phyloP scores from a whole-genome alignment of 2,329 filamentous ascomycete genomes.

The Apiospora malaysiana region DNA sequence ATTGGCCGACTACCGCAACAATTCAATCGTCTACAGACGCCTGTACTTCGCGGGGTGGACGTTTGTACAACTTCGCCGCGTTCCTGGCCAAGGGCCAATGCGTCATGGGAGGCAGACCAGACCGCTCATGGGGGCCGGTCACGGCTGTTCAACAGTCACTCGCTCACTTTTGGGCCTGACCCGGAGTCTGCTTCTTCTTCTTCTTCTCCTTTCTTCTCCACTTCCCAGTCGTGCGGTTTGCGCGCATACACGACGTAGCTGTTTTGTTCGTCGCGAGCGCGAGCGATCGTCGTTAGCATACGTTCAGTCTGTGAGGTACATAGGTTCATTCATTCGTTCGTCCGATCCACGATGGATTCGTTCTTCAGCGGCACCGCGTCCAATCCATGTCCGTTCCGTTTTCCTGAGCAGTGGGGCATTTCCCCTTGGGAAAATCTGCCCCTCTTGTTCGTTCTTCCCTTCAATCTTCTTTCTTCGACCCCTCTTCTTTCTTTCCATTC shows the following conservation, averaged over 20 bases:
- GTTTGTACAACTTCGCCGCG: neutral
- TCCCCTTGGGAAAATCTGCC: neutral
- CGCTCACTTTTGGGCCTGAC: neutral
- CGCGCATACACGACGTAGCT: slow-evolving; percentile 20
- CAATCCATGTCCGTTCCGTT: neutral
- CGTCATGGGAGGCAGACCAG: neutral
- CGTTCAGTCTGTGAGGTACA: neutral
- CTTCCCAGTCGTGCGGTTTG: slow-evolving; percentile 16
- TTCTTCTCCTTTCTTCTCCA: neutral
- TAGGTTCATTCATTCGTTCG: no score
- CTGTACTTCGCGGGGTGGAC: no score
- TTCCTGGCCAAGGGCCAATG: neutral
- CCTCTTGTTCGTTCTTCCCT: neutral
- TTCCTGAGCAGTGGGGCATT: neutral
- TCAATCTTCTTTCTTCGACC: neutral
- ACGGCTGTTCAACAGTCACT: neutral
- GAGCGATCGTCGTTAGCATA: neutral
- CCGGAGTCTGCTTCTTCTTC: neutral
- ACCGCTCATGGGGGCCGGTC: neutral
- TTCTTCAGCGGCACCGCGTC: neutral
- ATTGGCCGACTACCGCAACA: no score
- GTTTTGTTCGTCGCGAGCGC: neutral
- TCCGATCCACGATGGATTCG: neutral
- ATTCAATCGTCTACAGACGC: no score
- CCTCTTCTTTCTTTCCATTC: neutral